Conservation (phyloP, 1,139 yeast species). For the Zygoascus hellenicus region DNA sequence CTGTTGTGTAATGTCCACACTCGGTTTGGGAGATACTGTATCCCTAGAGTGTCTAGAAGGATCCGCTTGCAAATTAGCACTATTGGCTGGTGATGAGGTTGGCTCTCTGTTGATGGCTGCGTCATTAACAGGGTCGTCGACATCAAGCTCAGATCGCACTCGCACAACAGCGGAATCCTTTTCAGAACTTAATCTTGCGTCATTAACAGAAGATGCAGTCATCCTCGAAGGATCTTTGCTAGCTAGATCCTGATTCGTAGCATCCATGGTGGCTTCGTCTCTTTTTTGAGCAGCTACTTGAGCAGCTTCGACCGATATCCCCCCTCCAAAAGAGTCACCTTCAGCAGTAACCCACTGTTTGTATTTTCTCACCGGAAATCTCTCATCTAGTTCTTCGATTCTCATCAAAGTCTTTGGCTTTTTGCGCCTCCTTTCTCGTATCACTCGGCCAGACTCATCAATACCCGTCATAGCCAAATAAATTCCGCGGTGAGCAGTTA, state of each 20-base stretch:
- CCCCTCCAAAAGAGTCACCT: conserved; percentile 25
- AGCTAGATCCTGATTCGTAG: background rate
- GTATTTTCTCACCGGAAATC: conserved; percentile 63
- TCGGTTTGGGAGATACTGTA: background rate
- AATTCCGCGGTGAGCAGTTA: background rate
- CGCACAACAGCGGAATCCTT: background rate
- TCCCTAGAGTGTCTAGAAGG: background rate
- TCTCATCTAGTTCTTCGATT: conserved; percentile 53
- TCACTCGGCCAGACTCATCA: conserved; percentile 12
- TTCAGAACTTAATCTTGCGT: too few relatives aligned
- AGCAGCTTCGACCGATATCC: conserved; percentile 26
- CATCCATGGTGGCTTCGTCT: background rate
- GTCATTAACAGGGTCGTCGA: too few relatives aligned
- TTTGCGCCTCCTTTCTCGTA: conserved; percentile 17
- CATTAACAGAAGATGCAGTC: too few relatives aligned
- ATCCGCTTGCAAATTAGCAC: background rate
- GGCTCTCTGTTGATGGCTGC: too few relatives aligned
- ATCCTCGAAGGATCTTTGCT: background rate
- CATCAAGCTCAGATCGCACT: background rate
- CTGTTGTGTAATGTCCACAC: background rate
- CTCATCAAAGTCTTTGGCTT: conserved; percentile 37
- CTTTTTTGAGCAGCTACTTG: conserved; percentile 13
- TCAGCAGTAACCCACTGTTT: conserved; percentile 28
- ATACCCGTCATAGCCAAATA: conserved; percentile 12
- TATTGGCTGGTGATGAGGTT: background rate